A percentile compares a stretch with the other conserved stretches of the same genome.
These are phyloP conservation scores for Plasmodium fragile DNA, from an alignment of 169 alveolate genomes.

Conservation along the genomic window DNA sequence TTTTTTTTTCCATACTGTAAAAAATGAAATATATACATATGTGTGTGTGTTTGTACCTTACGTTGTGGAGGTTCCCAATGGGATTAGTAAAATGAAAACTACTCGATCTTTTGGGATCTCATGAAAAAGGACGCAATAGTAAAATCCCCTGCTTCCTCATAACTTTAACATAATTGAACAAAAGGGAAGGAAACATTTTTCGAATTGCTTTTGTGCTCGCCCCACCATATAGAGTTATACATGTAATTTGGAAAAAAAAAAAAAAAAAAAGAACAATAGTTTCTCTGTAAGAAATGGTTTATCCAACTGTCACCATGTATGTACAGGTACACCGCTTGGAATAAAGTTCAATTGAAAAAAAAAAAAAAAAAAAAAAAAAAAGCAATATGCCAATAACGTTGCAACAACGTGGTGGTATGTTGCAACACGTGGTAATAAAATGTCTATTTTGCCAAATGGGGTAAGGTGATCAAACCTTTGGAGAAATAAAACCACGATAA, in stretches of 20 bases:
- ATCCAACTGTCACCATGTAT: not conserved
- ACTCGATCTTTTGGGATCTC: not conserved
- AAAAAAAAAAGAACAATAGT: not conserved
- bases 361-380: not conserved
- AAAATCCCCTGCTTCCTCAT: not conserved
- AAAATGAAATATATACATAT: not conserved
- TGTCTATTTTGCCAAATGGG: not conserved
- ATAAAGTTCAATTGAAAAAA: slow-evolving; percentile 3
- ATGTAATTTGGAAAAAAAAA: not conserved
- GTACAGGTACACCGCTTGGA: not conserved
- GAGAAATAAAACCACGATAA: not conserved
- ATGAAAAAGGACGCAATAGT: not conserved
- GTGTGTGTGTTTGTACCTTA: not conserved
- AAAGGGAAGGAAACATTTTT: not conserved
- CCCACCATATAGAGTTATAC: not conserved
- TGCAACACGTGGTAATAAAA: not conserved
- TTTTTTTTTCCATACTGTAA: not conserved
- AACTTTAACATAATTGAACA: not conserved
- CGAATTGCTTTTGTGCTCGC: not conserved
- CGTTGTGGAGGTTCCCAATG: not conserved
- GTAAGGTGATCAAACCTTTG: not conserved
- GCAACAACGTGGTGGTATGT: not conserved
- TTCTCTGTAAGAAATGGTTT: not conserved
- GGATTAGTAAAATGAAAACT: not conserved
- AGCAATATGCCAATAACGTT: not conserved